Base-by-base conservation (phyloP, 2,329 filamentous ascomycete genomes). In the Zarea fungicola region DNA sequence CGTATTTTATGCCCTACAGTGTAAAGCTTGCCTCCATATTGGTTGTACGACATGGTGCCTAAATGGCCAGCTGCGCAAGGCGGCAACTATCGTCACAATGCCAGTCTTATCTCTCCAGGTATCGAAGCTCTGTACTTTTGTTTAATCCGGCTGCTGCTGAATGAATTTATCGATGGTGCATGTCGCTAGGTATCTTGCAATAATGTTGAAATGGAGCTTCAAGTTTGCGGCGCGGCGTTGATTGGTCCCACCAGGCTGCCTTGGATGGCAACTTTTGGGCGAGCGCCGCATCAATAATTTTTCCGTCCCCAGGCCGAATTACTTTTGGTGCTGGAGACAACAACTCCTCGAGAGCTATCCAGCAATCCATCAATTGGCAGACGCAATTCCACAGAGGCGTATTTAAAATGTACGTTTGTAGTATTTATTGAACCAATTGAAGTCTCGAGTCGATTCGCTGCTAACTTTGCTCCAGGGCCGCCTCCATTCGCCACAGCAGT, bases 1-100 rank as follows among this genome's bases (percentile, higher is more conserved):
- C 5, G 19, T 6, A 35, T 21, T 16, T 14, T 10, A 28, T 13
- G 37, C 10, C n/a, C 16, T n/a, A n/a, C n/a, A n/a, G n/a, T n/a
- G n/a, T n/a, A 18, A 42, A 23, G 61, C 67, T 56, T 61, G 77
- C 75, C 74, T 69, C 77, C 77, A 54, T 82, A 82, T n/a, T 76
- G 77, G 60, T 81, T 80, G 64, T 81, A 82, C 16, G 78, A 69
- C 78, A 82, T 50, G 35, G 44, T 37, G 46, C 32, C 32, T 45
- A 5, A 19, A 39, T 46, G 43, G 8, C 23, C 25, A 39, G 26
- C 31, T 34, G n/a, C 34, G 43, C 43, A 25, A 23, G 10, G 22
- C n/a, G 10, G n/a, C n/a, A n/a, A n/a, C n/a, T 6, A 39, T 14
- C 6, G 31, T 9, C 22, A 19, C 21, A 6, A 11, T 22, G 10